These are phyloP conservation scores for Dactylellina cionopaga DNA, from an alignment of 2,329 filamentous ascomycete genomes.

Conservation along the genomic window DNA sequence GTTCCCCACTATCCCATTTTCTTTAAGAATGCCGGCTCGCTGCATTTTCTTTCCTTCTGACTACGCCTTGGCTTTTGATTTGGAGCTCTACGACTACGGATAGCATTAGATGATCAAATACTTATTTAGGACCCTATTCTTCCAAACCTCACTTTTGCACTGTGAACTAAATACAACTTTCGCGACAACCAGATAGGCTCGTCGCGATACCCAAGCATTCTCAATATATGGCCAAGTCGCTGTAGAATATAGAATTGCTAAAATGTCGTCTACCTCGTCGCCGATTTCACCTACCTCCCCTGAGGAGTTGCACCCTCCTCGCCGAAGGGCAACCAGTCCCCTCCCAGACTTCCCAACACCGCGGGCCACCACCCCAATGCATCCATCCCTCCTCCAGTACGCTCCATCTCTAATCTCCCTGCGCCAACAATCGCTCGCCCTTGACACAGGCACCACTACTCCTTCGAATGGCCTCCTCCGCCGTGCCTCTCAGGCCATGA, in stretches of 20 bases:
- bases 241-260: neutral
- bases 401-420: conserved; percentile 17
- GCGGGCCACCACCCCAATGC: conserved; percentile 7
- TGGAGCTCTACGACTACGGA: neutral
- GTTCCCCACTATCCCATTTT: too few relatives aligned
- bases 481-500: conserved; percentile 33
- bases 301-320: neutral
- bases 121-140: too few relatives aligned
- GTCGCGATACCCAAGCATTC: too few relatives aligned
- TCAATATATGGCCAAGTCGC: too few relatives aligned
- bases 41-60: neutral
- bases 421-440: neutral
- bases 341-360: conserved; percentile 41
- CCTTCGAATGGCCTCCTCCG: conserved; percentile 3
- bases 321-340: conserved; percentile 18
- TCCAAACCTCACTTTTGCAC: too few relatives aligned
- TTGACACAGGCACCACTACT: conserved; percentile 14
- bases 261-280: conserved; percentile 15
- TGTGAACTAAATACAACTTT: too few relatives aligned
- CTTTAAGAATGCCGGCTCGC: neutral
- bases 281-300: conserved; percentile 6
- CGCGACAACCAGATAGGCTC: too few relatives aligned
- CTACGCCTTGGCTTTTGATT: neutral
- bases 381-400: conserved; percentile 27
- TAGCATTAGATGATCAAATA: too few relatives aligned